Conservation (phyloP, 208 protist species). For the Leishmania tarentolae region DNA sequence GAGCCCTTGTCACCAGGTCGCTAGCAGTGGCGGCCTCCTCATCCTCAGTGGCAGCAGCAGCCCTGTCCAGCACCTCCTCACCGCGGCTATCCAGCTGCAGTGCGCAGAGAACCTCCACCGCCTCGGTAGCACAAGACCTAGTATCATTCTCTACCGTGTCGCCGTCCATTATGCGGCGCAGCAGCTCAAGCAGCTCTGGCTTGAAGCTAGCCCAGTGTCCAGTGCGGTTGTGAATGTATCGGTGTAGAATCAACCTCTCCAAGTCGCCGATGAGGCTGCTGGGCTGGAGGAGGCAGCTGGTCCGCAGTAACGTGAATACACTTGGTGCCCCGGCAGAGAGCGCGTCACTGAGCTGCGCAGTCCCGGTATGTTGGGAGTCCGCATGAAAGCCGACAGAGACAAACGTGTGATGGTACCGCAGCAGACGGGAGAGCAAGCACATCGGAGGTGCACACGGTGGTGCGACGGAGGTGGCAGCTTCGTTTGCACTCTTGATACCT, state of each 20-base stretch:
- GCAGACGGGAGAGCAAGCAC: conserved; percentile 34
- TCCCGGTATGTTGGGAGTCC: conserved; percentile 51
- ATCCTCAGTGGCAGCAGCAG: background rate
- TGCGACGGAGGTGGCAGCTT: background rate
- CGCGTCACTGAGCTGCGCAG: conserved; percentile 64
- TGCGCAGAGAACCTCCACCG: conserved; percentile 10
- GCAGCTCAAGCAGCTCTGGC: conserved; percentile 37
- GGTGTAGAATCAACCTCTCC: conserved; percentile 50
- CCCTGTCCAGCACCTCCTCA: background rate
- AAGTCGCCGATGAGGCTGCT: conserved; percentile 25
- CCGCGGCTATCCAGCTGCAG: conserved; percentile 10
- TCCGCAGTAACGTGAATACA: conserved; percentile 80
- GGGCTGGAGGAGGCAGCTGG: conserved; percentile 50
- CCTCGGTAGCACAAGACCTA: background rate
- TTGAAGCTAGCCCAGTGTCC: conserved; percentile 68
- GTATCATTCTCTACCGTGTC: background rate
- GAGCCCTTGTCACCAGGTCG: conserved; percentile 25
- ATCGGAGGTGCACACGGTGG: conserved; percentile 16
- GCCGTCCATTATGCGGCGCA: conserved; percentile 33
- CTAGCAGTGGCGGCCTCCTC: background rate
- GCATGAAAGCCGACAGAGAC: conserved; percentile 68
- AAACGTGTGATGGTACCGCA: conserved; percentile 79
- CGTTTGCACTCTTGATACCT: background rate
- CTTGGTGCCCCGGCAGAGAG: conserved; percentile 79
- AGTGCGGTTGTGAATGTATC: conserved; percentile 85